Percentiles rank a stretch among this genome's conserved stretches.
These are phyloP conservation scores for Pichia sp. DNA, from an alignment of 1,139 yeast genomes.

Conservation along the genomic window DNA sequence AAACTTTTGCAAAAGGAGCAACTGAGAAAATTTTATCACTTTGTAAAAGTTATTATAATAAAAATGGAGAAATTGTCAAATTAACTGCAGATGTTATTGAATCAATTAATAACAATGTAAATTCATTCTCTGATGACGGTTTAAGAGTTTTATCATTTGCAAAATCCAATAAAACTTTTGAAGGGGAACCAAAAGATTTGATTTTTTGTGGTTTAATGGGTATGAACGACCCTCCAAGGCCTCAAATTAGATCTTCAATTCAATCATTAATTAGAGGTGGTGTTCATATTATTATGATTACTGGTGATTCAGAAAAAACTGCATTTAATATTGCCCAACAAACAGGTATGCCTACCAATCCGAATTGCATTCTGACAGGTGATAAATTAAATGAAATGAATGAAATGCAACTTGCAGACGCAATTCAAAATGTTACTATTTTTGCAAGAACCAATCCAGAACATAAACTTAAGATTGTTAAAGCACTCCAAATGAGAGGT, in stretches of 20 bases:
- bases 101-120: constrained; percentile 49
- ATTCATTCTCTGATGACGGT: constrained; percentile 71
- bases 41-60: constrained; percentile 55
- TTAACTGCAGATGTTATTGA: constrained; percentile 46
- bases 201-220: constrained; percentile 82
- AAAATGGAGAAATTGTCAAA: constrained; percentile 47
- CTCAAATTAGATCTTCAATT: constrained; percentile 69
- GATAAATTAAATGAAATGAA: constrained; percentile 68
- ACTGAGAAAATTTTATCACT: constrained; percentile 63
- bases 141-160: constrained; percentile 84
- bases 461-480: constrained; percentile 85
- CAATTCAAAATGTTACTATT: constrained; percentile 76
- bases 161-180: constrained; percentile 37
- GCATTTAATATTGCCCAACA: constrained; percentile 85
- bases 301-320: constrained; percentile 95
- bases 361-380: constrained; percentile 70
- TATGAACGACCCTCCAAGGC: constrained; percentile 96
- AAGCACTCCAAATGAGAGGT: constrained; percentile 86
- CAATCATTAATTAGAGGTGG: constrained; percentile 79
- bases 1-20: constrained; percentile 83
- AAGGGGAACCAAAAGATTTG: constrained; percentile 47
- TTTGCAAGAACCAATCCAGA: constrained; percentile 97
- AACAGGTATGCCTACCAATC: constrained; percentile 81
- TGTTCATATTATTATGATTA: constrained; percentile 93
- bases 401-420: constrained; percentile 63